phyloP scores from a whole-genome alignment of 257 asterid species.

The Phtheirospermum japonicum region DNA sequence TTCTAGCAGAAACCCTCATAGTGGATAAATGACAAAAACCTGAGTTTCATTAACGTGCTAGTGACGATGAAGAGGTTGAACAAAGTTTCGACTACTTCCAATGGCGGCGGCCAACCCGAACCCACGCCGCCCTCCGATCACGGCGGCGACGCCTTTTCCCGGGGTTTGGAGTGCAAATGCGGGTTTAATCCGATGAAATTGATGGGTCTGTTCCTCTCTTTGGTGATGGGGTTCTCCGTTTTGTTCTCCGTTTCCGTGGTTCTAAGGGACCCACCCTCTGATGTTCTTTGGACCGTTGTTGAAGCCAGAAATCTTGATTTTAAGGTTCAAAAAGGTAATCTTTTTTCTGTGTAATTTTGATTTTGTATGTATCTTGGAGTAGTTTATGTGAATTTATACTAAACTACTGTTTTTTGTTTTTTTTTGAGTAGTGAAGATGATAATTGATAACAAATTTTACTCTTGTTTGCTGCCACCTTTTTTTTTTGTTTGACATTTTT shows the following conservation, averaged over 20 bases:
- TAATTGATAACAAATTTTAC: not conserved
- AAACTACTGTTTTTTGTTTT: not conserved
- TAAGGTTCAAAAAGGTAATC: slow-evolving; percentile 47
- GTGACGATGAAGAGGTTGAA: slow-evolving; percentile 48
- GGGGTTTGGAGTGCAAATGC: slow-evolving; percentile 33
- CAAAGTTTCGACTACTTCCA: slow-evolving; percentile 23
- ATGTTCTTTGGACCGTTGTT: slow-evolving; percentile 43
- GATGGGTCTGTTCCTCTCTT: slow-evolving; percentile 37
- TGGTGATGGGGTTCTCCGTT: slow-evolving; percentile 53
- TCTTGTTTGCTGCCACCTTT: slow-evolving; percentile 2
- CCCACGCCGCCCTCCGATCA: slow-evolving; percentile 22
- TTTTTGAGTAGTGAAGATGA: slow-evolving; percentile 14
- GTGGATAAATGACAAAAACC: not conserved
- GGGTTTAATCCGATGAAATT: slow-evolving; percentile 39
- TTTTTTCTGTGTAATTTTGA: not conserved
- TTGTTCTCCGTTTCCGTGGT: slow-evolving; percentile 47
- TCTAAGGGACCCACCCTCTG: slow-evolving; percentile 44
- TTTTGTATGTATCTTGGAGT: not conserved
- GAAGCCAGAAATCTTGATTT: slow-evolving; percentile 42
- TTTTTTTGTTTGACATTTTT: not conserved
- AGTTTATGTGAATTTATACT: not conserved
- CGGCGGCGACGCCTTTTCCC: slow-evolving; percentile 24
- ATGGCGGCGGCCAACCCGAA: slow-evolving; percentile 14
- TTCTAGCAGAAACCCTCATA: no score
- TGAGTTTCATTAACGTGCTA: not conserved